A percentile compares a stretch with the other conserved stretches of the same genome.
Conservation (phyloP, 192 early-diverging fungal species). For the Radiomyces spectabilis region DNA sequence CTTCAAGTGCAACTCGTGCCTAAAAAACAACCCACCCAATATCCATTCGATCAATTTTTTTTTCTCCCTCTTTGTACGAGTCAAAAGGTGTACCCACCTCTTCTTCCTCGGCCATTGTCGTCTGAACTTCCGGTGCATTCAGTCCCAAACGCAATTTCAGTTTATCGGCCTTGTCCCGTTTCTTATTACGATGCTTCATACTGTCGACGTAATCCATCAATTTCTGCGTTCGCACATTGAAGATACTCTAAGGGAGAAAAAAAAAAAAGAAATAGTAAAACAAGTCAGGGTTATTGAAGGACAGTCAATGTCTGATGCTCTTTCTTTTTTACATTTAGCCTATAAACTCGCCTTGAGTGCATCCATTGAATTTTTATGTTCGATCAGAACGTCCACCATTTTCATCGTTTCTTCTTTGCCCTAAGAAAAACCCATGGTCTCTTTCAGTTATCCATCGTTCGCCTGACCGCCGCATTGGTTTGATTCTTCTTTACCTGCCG, state of each 20-base stretch:
- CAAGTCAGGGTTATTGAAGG: not conserved
- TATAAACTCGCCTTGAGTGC: conserved; percentile 28
- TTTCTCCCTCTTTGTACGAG: too few relatives aligned
- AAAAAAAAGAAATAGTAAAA: not conserved
- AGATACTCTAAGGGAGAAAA: conserved; percentile 24
- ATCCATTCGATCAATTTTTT: conserved; percentile 7
- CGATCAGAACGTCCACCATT: conserved; percentile 39
- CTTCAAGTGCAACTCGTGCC: conserved; percentile 17
- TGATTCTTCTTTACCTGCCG: conserved; percentile 17
- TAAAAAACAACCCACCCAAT: conserved; percentile 12
- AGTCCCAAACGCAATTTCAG: conserved; percentile 24
- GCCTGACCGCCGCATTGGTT: not conserved
- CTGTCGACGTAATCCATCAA: conserved; percentile 39
- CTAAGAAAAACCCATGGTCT: not conserved
- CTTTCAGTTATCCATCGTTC: not conserved
- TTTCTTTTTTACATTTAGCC: not conserved
- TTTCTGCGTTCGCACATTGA: conserved; percentile 39
- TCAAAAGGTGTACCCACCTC: conserved; percentile 1
- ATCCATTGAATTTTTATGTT: conserved; percentile 40
- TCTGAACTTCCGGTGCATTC: conserved; percentile 14
- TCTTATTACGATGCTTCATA: conserved; percentile 31
- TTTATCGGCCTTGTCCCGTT: conserved; percentile 25
- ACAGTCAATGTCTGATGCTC: not conserved
- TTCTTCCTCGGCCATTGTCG: conserved; percentile 19
- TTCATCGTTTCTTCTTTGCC: conserved; percentile 36